Percentiles rank a stretch among this genome's conserved stretches.
Evolutionary conservation across 2,329 filamentous ascomycete genomes (phyloP).

Genomic region (Penicillium thymicola): DNA sequence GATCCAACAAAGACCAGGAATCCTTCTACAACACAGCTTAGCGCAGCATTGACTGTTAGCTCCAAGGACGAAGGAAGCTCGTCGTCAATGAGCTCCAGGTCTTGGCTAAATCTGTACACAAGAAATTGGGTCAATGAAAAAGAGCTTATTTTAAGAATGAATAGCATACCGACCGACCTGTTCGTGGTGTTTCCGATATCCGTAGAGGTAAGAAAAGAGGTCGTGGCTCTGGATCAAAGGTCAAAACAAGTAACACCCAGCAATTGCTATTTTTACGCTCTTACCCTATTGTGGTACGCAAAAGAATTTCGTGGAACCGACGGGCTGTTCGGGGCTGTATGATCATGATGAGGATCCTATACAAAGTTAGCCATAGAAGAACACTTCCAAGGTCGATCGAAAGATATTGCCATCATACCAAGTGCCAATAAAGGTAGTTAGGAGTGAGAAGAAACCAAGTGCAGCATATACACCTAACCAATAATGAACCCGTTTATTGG

Average conservation of each 20-base stretch:
- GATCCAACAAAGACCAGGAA: slow-evolving; percentile 39
- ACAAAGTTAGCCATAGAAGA: not conserved
- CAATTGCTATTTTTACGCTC: not conserved
- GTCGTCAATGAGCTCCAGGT: slow-evolving; percentile 30
- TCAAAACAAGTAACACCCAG: slow-evolving; percentile 12
- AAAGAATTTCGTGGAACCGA: slow-evolving; percentile 20
- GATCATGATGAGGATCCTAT: slow-evolving; percentile 19
- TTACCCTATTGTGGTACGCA: slow-evolving; percentile 19
- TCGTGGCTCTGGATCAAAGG: slow-evolving; percentile 20
- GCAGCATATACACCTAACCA: slow-evolving; percentile 25
- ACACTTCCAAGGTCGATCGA: not conserved
- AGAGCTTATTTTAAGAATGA: too few species aligned
- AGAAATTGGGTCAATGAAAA: not conserved
- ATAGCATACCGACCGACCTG: slow-evolving; percentile 4
- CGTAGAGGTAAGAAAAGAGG: slow-evolving; percentile 27
- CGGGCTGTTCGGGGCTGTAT: slow-evolving; percentile 20
- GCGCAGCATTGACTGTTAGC: slow-evolving; percentile 15
- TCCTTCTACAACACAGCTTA: slow-evolving; percentile 30
- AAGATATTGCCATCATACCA: slow-evolving; percentile 5
- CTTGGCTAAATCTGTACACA: slow-evolving; percentile 28
- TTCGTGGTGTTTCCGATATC: slow-evolving; percentile 21
- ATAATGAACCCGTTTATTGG: slow-evolving; percentile 21
- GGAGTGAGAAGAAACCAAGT: slow-evolving; percentile 18
- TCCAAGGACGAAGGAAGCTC: slow-evolving; percentile 27
- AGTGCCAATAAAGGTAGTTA: slow-evolving; percentile 11